Percentiles rank a stretch among this genome's conserved stretches.
These are phyloP conservation scores for Corrigiola litoralis DNA, from an alignment of 179 eudicot genomes.

Conservation along the genomic window DNA sequence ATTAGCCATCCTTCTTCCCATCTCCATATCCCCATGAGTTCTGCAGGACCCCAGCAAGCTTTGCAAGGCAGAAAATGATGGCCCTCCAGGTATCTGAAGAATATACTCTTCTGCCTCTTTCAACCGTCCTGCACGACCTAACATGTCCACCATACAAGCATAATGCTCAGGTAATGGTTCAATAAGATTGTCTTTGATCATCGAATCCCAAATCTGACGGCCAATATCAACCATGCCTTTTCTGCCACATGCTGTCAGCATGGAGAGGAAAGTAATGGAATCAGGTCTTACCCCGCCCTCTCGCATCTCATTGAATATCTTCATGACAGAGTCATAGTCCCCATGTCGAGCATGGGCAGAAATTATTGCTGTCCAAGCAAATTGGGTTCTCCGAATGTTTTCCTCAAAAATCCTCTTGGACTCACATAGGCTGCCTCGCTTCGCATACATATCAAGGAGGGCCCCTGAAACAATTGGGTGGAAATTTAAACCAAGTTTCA, in stretches of 20 bases:
- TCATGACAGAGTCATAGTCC: constrained; percentile 72
- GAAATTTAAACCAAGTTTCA: constrained; percentile 57
- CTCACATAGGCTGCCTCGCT: constrained; percentile 73
- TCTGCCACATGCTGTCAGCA: constrained; percentile 76
- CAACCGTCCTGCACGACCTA: constrained; percentile 78
- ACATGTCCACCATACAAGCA: constrained; percentile 90
- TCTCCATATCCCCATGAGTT: constrained; percentile 61
- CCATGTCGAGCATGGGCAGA: constrained; percentile 86
- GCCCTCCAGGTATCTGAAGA: constrained; percentile 53
- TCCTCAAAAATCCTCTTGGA: constrained; percentile 57
- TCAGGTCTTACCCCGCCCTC: constrained; percentile 55
- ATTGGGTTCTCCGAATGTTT: constrained; percentile 43
- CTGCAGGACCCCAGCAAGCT: constrained; percentile 84
- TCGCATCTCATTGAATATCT: constrained; percentile 53
- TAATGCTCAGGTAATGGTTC: constrained; percentile 67
- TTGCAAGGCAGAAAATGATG: constrained; percentile 67
- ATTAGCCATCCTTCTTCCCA: constrained; percentile 52
- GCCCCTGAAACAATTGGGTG: constrained; percentile 58
- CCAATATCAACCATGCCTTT: constrained; percentile 89
- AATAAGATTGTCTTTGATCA: constrained; percentile 45
- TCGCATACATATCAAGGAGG: constrained; percentile 91
- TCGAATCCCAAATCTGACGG: constrained; percentile 51
- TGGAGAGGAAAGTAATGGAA: constrained; percentile 67
- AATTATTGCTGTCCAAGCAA: constrained; percentile 87
- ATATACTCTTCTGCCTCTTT: constrained; percentile 75